Evolutionary conservation across 2,329 filamentous ascomycete genomes (phyloP).

Genomic region (Fusarium xyrophilum): DNA sequence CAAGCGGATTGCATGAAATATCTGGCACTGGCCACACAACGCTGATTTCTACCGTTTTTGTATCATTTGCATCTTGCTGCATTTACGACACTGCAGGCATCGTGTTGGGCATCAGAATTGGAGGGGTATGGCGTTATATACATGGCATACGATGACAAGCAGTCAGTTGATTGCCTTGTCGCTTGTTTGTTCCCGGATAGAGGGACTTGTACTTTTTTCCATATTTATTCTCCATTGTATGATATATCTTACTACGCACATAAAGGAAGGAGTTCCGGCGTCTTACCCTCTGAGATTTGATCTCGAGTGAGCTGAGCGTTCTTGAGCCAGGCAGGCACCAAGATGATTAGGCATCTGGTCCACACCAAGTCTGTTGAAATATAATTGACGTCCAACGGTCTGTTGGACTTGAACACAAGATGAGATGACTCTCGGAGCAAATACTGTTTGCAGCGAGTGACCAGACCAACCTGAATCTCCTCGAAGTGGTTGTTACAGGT

Average conservation of each 20-base stretch:
- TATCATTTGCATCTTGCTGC: slow-evolving; percentile 17
- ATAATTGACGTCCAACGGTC: slow-evolving; percentile 10
- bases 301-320: slow-evolving; percentile 15
- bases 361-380: slow-evolving; percentile 21
- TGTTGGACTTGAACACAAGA: slow-evolving; percentile 18
- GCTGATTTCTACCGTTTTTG: slow-evolving; percentile 14
- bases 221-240: slow-evolving; percentile 24
- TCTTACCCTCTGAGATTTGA: background rate
- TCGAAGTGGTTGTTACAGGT: background rate
- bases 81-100: slow-evolving; percentile 32
- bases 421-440: background rate
- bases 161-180: slow-evolving; percentile 5
- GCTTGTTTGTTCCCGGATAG: slow-evolving; percentile 12
- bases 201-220: slow-evolving; percentile 11
- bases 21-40: background rate
- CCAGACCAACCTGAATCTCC: background rate
- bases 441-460: background rate
- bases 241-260: slow-evolving; percentile 27
- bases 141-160: slow-evolving; percentile 26
- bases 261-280: slow-evolving; percentile 28
- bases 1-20: background rate
- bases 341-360: slow-evolving; percentile 23
- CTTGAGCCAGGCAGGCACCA: slow-evolving; percentile 8
- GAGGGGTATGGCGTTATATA: slow-evolving; percentile 15
- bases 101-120: slow-evolving; percentile 24